A percentile compares a stretch with the other conserved stretches of the same genome.
Conservation (phyloP, 176 grass and related monocot species). For the Aegilops bicornis region DNA sequence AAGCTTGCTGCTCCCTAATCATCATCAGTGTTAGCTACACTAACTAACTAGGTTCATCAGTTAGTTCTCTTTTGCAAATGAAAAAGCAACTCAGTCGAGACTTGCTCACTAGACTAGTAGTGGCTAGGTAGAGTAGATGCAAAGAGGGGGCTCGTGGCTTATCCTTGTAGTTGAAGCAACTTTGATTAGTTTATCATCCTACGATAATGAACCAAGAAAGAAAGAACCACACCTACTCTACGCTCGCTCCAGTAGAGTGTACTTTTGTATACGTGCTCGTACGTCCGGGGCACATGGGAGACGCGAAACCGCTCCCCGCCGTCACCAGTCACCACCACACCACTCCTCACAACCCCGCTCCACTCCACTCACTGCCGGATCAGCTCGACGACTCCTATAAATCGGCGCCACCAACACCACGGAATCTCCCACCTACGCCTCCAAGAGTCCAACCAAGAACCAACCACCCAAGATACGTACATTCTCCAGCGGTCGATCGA, state of each 20-base stretch:
- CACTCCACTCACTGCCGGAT: neutral
- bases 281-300: conserved; percentile 29
- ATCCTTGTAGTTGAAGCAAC: neutral
- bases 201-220: neutral
- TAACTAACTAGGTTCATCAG: too few relatives aligned
- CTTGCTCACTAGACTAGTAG: too few relatives aligned
- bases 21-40: neutral
- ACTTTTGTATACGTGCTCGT: neutral
- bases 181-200: neutral
- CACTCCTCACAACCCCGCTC: neutral
- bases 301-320: neutral
- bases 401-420: too few relatives aligned
- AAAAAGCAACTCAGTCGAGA: too few relatives aligned
- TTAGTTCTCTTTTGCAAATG: too few relatives aligned
- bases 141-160: conserved; percentile 11
- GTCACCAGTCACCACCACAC: too few relatives aligned
- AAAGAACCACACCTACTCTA: conserved; percentile 12
- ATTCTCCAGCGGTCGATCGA: too few relatives aligned
- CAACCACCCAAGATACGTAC: too few relatives aligned
- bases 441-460: too few relatives aligned
- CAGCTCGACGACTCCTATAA: too few relatives aligned
- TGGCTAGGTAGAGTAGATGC: neutral
- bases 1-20: conserved; percentile 18
- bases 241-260: neutral
- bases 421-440: too few relatives aligned